Evolutionary conservation across 2,329 filamentous ascomycete species (phyloP).

Genomic region (Aureobasidium sp.): DNA sequence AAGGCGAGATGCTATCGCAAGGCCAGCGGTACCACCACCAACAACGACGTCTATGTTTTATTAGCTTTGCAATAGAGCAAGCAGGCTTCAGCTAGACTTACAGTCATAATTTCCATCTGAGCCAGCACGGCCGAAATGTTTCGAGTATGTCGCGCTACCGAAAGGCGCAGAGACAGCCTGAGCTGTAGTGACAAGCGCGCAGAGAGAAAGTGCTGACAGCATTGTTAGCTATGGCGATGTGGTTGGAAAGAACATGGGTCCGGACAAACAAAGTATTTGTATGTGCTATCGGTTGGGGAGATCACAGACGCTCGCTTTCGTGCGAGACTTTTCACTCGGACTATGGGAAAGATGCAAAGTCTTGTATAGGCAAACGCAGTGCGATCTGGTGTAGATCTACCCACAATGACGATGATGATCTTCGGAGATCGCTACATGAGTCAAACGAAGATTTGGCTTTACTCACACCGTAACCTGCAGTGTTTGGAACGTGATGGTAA

Average conservation of each 20-base stretch:
- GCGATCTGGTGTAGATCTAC: background rate
- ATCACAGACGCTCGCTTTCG: background rate
- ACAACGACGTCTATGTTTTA: slow-evolving; percentile 18
- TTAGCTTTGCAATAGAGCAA: background rate
- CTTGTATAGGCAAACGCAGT: background rate
- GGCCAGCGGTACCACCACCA: slow-evolving; percentile 22
- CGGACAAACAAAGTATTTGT: background rate
- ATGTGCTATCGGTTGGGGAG: background rate
- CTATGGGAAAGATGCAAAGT: background rate
- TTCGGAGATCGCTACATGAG: background rate
- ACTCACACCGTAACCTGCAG: background rate
- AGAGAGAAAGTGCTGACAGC: background rate
- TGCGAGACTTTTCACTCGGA: no score
- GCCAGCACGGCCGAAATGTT: background rate
- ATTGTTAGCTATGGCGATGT: background rate
- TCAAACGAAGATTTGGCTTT: background rate
- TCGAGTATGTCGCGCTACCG: slow-evolving; percentile 1
- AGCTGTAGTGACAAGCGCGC: background rate
- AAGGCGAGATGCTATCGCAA: slow-evolving; percentile 21
- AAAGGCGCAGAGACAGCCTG: background rate
- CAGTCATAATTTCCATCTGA: slow-evolving; percentile 4
- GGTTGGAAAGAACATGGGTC: background rate
- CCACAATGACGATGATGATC: background rate
- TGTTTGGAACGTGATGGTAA: background rate
- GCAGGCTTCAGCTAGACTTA: background rate